phyloP scores from a whole-genome alignment of 2,329 filamentous ascomycete genomes.

The Penicillium sp. region DNA sequence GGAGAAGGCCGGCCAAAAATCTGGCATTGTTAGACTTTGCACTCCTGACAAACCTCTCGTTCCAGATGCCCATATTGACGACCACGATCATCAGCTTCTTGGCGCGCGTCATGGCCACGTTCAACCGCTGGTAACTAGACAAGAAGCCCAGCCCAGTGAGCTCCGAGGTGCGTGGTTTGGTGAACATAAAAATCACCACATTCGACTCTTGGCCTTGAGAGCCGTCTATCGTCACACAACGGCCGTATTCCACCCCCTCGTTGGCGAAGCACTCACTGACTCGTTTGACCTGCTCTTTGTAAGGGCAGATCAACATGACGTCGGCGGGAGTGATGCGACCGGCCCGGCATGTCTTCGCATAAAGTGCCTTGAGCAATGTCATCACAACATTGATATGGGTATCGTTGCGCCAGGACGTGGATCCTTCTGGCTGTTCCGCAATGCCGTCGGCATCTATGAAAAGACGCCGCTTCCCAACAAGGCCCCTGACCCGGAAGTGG shows the following conservation, averaged over 20 bases:
- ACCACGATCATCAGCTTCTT: background rate
- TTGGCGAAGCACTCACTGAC: background rate
- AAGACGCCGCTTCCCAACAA: background rate
- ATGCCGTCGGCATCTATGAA: background rate
- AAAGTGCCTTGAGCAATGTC: background rate
- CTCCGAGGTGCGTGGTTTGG: background rate
- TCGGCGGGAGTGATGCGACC: background rate
- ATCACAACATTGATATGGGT: background rate
- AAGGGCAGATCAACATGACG: background rate
- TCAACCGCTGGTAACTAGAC: background rate
- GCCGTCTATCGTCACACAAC: background rate
- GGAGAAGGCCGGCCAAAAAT: background rate
- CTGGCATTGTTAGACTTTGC: background rate
- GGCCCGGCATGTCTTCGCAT: background rate
- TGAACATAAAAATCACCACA: background rate
- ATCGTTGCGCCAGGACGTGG: background rate
- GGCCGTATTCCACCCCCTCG: background rate
- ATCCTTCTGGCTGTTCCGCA: background rate
- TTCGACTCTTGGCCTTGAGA: background rate
- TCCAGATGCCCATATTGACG: background rate
- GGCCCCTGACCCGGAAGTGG: background rate
- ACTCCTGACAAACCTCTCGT: background rate
- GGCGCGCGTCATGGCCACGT: background rate
- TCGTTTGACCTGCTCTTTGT: background rate
- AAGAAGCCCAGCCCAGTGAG: background rate